A percentile compares a stretch with the other conserved stretches of the same genome.
phyloP scores from a whole-genome alignment of 768 basidiomycete genomes.

The Termitomyces sp. region DNA sequence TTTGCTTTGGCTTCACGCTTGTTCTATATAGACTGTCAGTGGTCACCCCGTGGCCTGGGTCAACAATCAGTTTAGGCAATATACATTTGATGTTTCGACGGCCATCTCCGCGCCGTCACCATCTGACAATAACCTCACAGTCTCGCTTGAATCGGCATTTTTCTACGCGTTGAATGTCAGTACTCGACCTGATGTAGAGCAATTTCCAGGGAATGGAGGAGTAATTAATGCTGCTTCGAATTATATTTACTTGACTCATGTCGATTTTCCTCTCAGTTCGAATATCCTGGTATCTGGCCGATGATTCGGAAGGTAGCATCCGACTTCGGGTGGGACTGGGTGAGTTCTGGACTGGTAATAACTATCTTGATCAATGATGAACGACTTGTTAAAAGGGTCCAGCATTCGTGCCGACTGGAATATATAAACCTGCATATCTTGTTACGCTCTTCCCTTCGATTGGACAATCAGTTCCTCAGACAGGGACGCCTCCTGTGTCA shows the following conservation, averaged over 20 bases:
- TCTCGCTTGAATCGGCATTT: constrained; percentile 48
- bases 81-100: constrained; percentile 44
- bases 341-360: constrained; percentile 12
- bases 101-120: constrained; percentile 26
- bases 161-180: constrained; percentile 50
- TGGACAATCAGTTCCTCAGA: constrained; percentile 10
- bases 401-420: constrained; percentile 50
- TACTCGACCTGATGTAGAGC: constrained; percentile 30
- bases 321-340: constrained; percentile 64
- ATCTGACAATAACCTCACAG: constrained; percentile 37
- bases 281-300: constrained; percentile 41
- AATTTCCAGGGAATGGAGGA: constrained; percentile 28
- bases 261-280: constrained; percentile 28
- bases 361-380: not conserved
- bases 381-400: constrained; percentile 33
- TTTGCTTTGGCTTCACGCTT: not conserved
- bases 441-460: constrained; percentile 29
- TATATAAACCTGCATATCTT: constrained; percentile 51
- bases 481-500: constrained; percentile 17
- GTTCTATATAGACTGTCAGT: constrained; percentile 34
- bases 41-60: constrained; percentile 52
- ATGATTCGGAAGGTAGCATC: constrained; percentile 46
- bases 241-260: not conserved
- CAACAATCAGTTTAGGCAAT: constrained; percentile 52
- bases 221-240: constrained; percentile 16